phyloP scores from a whole-genome alignment of 2,329 filamentous ascomycete species.

The Pseudogymnoascus sp. region DNA sequence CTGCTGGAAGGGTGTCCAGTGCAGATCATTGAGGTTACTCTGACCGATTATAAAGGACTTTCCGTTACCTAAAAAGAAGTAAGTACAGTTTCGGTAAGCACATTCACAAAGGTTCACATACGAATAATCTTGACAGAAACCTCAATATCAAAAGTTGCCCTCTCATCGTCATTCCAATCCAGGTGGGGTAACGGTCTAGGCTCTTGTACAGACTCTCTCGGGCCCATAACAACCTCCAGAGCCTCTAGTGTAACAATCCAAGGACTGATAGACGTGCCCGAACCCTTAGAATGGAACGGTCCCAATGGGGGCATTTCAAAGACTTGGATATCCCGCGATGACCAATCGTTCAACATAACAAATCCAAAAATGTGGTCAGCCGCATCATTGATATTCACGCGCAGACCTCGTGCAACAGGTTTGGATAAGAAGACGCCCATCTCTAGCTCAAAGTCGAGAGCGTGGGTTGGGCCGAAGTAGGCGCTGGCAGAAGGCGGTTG shows the following conservation, averaged over 20 bases:
- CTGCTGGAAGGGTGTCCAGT: conserved; percentile 32
- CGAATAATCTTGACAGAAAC: conserved; percentile 49
- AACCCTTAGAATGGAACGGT: conserved; percentile 51
- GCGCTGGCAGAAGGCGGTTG: conserved; percentile 35
- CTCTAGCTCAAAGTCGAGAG: conserved; percentile 27
- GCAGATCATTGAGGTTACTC: conserved; percentile 27
- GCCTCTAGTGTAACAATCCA: conserved; percentile 54
- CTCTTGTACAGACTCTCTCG: conserved; percentile 43
- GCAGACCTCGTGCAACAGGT: conserved; percentile 46
- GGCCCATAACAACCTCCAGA: conserved; percentile 40
- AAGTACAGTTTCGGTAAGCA: not conserved
- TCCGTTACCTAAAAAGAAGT: conserved; percentile 33
- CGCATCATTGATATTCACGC: conserved; percentile 48
- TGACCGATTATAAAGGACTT: conserved; percentile 23
- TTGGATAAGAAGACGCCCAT: conserved; percentile 23
- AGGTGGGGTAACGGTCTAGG: conserved; percentile 34
- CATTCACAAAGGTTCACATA: not conserved
- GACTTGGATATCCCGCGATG: conserved; percentile 49
- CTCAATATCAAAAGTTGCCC: conserved; percentile 57
- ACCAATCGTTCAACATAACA: conserved; percentile 54
- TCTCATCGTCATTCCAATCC: conserved; percentile 41
- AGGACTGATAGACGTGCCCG: conserved; percentile 49
- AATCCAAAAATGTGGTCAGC: conserved; percentile 52
- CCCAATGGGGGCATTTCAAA: conserved; percentile 53
- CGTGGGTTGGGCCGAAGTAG: conserved; percentile 3